Conservation (phyloP, 495 filamentous ascomycete genomes). For the Jackrogersella multiformis region DNA sequence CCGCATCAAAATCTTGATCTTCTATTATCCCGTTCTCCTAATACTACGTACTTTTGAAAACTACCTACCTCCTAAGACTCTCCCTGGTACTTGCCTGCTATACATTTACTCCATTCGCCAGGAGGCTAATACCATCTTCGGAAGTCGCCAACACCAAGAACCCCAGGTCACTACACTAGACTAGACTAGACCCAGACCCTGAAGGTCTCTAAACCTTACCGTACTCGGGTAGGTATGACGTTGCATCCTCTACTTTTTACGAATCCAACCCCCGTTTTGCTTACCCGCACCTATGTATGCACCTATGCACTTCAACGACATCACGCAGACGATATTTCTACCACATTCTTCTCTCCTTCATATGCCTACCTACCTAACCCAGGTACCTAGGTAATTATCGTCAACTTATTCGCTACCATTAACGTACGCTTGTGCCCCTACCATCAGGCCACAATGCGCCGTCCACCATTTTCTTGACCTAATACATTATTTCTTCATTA, state of each 20-base stretch:
- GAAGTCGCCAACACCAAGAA: not conserved
- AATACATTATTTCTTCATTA: not conserved
- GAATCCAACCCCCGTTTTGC: constrained; percentile 35
- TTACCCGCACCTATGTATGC: constrained; percentile 14
- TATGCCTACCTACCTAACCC: too few relatives aligned
- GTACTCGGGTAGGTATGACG: constrained; percentile 35
- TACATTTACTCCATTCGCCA: not conserved
- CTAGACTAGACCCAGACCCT: not conserved
- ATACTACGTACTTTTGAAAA: too few relatives aligned
- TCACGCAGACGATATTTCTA: constrained; percentile 33
- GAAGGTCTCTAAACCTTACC: not conserved
- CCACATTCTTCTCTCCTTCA: constrained; percentile 25
- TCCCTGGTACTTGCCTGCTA: too few relatives aligned
- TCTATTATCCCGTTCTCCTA: not conserved
- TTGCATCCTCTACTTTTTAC: constrained; percentile 32
- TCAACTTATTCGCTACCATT: constrained; percentile 24
- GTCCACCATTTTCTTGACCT: not conserved
- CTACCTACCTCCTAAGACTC: too few relatives aligned
- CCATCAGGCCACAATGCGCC: constrained; percentile 10
- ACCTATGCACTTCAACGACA: constrained; percentile 29
- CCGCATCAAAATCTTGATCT: constrained; percentile 1
- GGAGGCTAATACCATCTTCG: not conserved
- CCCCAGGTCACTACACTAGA: not conserved
- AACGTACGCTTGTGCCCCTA: constrained; percentile 11
- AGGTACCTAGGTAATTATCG: not conserved